Evolutionary conservation across 2,329 filamentous ascomycete species (phyloP).

Genomic region (Lecanicillium sp.): DNA sequence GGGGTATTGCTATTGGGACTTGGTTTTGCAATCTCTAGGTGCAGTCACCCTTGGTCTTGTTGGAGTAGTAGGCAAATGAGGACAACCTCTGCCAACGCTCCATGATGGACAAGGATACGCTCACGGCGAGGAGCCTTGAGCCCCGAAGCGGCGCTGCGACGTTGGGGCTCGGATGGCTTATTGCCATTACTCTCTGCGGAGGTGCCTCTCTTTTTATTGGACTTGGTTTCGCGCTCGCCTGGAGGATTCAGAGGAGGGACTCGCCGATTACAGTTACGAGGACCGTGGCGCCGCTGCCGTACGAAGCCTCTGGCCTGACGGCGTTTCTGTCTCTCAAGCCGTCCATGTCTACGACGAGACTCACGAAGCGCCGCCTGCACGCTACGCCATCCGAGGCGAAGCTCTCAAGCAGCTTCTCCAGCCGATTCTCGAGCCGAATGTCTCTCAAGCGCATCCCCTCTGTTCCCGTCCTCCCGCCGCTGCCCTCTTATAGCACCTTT

Average conservation of each 20-base stretch:
- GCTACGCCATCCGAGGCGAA: neutral
- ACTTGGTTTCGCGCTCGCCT: conserved; percentile 35
- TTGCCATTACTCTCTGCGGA: conserved; percentile 41
- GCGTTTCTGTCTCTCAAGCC: conserved; percentile 8
- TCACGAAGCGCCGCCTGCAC: conserved; percentile 22
- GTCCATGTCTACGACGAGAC: conserved; percentile 17
- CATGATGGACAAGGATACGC: no score
- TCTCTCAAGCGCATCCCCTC: conserved; percentile 17
- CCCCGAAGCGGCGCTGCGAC: conserved; percentile 1
- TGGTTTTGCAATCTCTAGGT: no score
- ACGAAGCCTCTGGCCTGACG: conserved; percentile 3
- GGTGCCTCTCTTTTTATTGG: conserved; percentile 35
- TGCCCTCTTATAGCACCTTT: conserved; percentile 24
- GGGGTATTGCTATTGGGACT: no score
- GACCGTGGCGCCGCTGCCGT: conserved; percentile 5
- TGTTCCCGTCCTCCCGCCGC: conserved; percentile 22
- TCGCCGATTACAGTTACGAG: conserved; percentile 11
- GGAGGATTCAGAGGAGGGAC: conserved; percentile 20
- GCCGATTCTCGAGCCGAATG: conserved; percentile 20
- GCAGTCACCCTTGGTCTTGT: no score
- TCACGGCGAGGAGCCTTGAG: no score
- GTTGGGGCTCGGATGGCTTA: conserved; percentile 28
- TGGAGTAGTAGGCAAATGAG: no score
- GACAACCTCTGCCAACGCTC: no score
- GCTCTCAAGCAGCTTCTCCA: conserved; percentile 7